Evolutionary conservation across 192 early-diverging fungal genomes (phyloP), one percentile per base, ranked within the genome.

Genomic region (Backusella australiensis): DNA sequence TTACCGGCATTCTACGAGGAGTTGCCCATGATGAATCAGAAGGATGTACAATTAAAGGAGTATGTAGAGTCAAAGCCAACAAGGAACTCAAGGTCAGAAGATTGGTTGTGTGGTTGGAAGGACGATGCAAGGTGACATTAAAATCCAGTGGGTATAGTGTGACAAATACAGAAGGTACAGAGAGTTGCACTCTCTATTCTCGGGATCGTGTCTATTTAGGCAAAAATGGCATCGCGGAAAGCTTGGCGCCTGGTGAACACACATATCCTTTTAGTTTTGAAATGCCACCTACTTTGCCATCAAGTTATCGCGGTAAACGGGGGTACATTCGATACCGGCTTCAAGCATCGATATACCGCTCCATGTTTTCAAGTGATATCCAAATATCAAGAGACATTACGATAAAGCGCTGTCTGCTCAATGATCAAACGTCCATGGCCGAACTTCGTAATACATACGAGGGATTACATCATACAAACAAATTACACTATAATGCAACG

Each of bases 271-370:
- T 81, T 65, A 65, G 36, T 11, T 74, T 81, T 65, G 80, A 81
- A 1, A 36, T 81, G 9, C 80, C 80, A 0, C 29, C 75, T 8
- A 72, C 80, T 1, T 44, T 87, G 11, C 86, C 86, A 4, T 79
- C 82, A 7, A 82, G 80, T 0, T 87, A 83, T 65, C 75, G 76
- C 36, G 84, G 84, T 42, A 87, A 82, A 59, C 77, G 83, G 52
- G 86, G 86, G 3, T 85, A 82, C 21, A 85, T 87, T 36, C 80
- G 82, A 6, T 87, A 87, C 49, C 82, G 83, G 17, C 76, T 87
- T 19, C 75, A 76, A 0, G 77, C 82, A 1, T 70, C 77, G 0
- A 71, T 85, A 8, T 75, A 80, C 17, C 83, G 86, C 0, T 80
- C 84, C 17, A 65, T 85, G 34, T 84, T 85, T 46, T 77, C 77